phyloP scores from a whole-genome alignment of 116 monocot species.

The Phalaenopsis hybrid region DNA sequence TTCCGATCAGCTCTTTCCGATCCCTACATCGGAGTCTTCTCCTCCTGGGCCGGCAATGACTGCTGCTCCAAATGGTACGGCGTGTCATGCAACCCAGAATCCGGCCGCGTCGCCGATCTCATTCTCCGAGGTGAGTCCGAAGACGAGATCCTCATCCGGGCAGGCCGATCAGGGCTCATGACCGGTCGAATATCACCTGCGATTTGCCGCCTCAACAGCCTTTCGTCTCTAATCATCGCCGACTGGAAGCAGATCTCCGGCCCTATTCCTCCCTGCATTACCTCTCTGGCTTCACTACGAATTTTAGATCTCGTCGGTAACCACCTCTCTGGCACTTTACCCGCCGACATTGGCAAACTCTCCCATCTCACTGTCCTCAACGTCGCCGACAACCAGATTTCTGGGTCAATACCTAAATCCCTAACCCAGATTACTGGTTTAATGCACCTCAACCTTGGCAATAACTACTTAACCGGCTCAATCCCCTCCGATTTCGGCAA shows the following conservation, averaged over 20 bases:
- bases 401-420: slow-evolving; percentile 48
- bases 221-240: slow-evolving; percentile 64
- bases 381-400: slow-evolving; percentile 67
- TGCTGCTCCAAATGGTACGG: slow-evolving; percentile 83
- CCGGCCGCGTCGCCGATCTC: slow-evolving; percentile 59
- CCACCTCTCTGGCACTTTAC: slow-evolving; percentile 54
- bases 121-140: slow-evolving; percentile 81
- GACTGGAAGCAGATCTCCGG: slow-evolving; percentile 87
- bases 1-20: slow-evolving; percentile 55
- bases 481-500: slow-evolving; percentile 43
- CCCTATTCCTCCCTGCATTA: slow-evolving; percentile 59
- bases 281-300: slow-evolving; percentile 52
- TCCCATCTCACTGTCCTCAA: slow-evolving; percentile 57
- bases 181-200: slow-evolving; percentile 49
- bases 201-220: slow-evolving; percentile 57
- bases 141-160: slow-evolving; percentile 42
- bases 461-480: slow-evolving; percentile 43
- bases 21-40: slow-evolving; percentile 57
- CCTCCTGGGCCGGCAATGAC: slow-evolving; percentile 66
- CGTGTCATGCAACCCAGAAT: slow-evolving; percentile 68
- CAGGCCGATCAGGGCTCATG: slow-evolving; percentile 51
- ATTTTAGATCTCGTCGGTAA: slow-evolving; percentile 75
- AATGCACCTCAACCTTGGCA: slow-evolving; percentile 67
- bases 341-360: slow-evolving; percentile 42
- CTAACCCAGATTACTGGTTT: slow-evolving; percentile 36